A percentile compares a stretch with the other conserved stretches of the same genome.
Evolutionary conservation across 495 filamentous ascomycete genomes (phyloP).

Genomic region (Aspergillus hancockii): DNA sequence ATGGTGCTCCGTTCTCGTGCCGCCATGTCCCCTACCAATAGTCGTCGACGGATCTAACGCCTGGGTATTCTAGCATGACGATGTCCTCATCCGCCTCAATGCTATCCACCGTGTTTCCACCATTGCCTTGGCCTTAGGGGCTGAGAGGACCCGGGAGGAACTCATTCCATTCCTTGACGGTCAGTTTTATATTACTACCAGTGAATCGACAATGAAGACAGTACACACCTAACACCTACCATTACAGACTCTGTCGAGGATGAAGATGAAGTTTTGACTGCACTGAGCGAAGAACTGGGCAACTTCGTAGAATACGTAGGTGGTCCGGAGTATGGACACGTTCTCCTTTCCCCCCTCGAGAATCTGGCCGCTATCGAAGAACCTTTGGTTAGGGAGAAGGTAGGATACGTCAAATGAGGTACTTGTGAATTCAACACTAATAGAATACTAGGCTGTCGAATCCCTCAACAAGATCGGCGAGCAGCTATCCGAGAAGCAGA

Average conservation of each 20-base stretch:
- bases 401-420: constrained; percentile 28
- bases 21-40: constrained; percentile 1
- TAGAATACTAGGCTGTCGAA: constrained; percentile 76
- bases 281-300: constrained; percentile 93
- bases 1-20: constrained; percentile 20
- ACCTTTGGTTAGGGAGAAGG: constrained; percentile 96
- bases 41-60: constrained; percentile 24
- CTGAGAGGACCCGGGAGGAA: constrained; percentile 95
- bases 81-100: constrained; percentile 95
- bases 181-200: constrained; percentile 43
- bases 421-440: constrained; percentile 22
- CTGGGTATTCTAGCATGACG: constrained; percentile 72
- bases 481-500: constrained; percentile 83
- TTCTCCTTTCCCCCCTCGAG: constrained; percentile 93
- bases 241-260: constrained; percentile 92
- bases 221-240: constrained; percentile 29
- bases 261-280: constrained; percentile 96
- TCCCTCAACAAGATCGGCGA: constrained; percentile 98
- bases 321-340: constrained; percentile 89
- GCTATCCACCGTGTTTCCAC: constrained; percentile 97
- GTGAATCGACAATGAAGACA: constrained; percentile 10
- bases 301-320: constrained; percentile 97
- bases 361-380: constrained; percentile 98
- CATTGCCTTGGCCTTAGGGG: constrained; percentile 91
- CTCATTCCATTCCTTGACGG: constrained; percentile 98